A percentile compares a stretch with the other conserved stretches of the same genome.
These are phyloP conservation scores for Poa pratensis DNA, from an alignment of 176 grass and related monocot genomes.

Conservation along the genomic window DNA sequence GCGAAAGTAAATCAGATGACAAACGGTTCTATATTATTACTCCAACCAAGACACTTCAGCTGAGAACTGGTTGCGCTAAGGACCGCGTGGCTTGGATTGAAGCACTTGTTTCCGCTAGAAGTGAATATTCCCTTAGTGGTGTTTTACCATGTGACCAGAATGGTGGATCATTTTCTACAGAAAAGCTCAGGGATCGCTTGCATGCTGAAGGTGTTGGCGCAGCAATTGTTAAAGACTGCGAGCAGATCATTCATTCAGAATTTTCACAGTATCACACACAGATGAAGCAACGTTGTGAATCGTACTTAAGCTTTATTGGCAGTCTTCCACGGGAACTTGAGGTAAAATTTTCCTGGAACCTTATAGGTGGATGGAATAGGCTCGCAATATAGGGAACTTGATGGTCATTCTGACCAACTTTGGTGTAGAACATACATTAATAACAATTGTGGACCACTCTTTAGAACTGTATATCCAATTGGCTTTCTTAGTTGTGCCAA, in stretches of 20 bases:
- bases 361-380: slow-evolving; percentile 12
- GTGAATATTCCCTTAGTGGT: slow-evolving; percentile 60
- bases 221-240: slow-evolving; percentile 76
- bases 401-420: neutral
- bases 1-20: slow-evolving; percentile 95
- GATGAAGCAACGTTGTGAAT: slow-evolving; percentile 69
- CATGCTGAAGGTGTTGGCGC: slow-evolving; percentile 76
- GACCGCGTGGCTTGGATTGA: slow-evolving; percentile 92
- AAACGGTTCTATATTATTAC: slow-evolving; percentile 92
- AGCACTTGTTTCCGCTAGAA: slow-evolving; percentile 77
- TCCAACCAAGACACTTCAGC: slow-evolving; percentile 82
- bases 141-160: slow-evolving; percentile 45
- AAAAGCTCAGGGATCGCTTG: slow-evolving; percentile 77
- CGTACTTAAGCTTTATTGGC: slow-evolving; percentile 70
- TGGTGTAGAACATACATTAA: neutral
- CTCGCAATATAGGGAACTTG: neutral
- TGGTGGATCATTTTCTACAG: slow-evolving; percentile 69
- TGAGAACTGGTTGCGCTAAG: slow-evolving; percentile 78
- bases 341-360: slow-evolving; percentile 48
- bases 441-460: neutral
- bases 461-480: neutral
- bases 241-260: slow-evolving; percentile 85
- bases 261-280: slow-evolving; percentile 74
- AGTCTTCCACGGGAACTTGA: slow-evolving; percentile 69
- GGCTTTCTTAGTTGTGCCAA: neutral